Conservation (phyloP, 106 monocot species). For the Dendrobium nobile region DNA sequence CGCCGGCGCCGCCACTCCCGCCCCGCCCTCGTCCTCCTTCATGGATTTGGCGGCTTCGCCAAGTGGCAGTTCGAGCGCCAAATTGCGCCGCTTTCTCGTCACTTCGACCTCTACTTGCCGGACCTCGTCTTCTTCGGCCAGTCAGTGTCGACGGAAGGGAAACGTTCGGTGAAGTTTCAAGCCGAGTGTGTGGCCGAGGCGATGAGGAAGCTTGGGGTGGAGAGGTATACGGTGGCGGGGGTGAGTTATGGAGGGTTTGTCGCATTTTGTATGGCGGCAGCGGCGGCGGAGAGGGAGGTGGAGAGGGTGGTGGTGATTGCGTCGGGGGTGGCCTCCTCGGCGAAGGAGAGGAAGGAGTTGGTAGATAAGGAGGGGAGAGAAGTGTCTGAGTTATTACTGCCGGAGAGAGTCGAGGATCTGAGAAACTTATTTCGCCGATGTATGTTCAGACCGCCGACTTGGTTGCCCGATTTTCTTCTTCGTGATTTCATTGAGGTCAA, state of each 20-base stretch:
- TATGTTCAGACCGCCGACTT: conserved; percentile 24
- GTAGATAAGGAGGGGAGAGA: conserved; percentile 11
- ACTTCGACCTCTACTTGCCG: not conserved
- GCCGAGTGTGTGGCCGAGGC: not conserved
- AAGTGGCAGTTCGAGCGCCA: not conserved
- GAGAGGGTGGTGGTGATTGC: conserved; percentile 43
- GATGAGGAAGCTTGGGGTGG: not conserved
- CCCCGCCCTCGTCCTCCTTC: not conserved
- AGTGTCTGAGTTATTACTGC: conserved; percentile 28
- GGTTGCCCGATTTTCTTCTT: conserved; percentile 61
- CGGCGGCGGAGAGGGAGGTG: conserved; percentile 13
- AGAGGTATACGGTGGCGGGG: conserved; percentile 4
- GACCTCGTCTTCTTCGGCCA: conserved; percentile 17
- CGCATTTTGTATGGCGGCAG: conserved; percentile 38
- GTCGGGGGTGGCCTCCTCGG: conserved; percentile 30
- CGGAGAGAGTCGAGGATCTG: conserved; percentile 9
- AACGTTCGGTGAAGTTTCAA: conserved; percentile 11
- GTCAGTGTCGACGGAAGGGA: not conserved
- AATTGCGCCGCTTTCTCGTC: not conserved
- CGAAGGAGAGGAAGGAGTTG: conserved; percentile 29
- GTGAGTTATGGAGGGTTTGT: conserved; percentile 77
- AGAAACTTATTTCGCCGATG: conserved; percentile 19
- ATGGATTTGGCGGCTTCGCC: not conserved
- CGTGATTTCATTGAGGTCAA: conserved; percentile 58
- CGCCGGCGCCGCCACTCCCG: not conserved